These are phyloP conservation scores for Pisolithus marmoratus DNA, from an alignment of 768 basidiomycete species.

Conservation along the genomic window DNA sequence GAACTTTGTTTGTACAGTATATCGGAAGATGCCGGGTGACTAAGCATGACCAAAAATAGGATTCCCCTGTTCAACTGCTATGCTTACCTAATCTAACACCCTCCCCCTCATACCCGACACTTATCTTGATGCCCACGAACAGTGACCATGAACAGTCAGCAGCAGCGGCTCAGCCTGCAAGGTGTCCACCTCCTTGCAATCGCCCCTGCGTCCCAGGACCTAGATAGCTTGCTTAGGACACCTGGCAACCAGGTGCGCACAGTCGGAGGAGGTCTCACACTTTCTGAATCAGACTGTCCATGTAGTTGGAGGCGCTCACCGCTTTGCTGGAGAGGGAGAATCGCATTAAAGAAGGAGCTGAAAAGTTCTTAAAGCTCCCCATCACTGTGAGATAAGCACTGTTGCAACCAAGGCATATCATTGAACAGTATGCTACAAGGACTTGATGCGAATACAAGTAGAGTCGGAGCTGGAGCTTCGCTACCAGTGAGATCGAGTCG, in stretches of 20 bases:
- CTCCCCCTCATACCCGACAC: too few relatives aligned
- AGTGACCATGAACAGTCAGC: constrained; percentile 25
- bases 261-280: not conserved
- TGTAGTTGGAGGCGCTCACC: constrained; percentile 62
- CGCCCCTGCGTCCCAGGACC: constrained; percentile 19
- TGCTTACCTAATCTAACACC: not conserved
- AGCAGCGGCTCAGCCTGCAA: constrained; percentile 18
- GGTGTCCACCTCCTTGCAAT: constrained; percentile 27
- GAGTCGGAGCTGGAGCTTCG: constrained; percentile 73
- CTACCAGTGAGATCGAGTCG: constrained; percentile 63
- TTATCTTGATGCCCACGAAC: constrained; percentile 21
- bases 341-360: constrained; percentile 87
- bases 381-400: constrained; percentile 38
- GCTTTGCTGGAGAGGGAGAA: constrained; percentile 69
- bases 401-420: constrained; percentile 4
- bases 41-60: not conserved
- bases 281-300: not conserved
- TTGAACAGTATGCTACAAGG: constrained; percentile 32
- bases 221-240: constrained; percentile 14
- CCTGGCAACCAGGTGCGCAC: constrained; percentile 27
- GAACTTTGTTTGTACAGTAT: constrained; percentile 27
- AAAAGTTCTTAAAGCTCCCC: constrained; percentile 75
- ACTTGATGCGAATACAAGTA: constrained; percentile 63
- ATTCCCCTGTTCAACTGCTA: not conserved
- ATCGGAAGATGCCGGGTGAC: constrained; percentile 18